A percentile compares a stretch with the other conserved stretches of the same genome.
phyloP scores from a whole-genome alignment of 2,329 filamentous ascomycete genomes.

The Alternaria consortialis region DNA sequence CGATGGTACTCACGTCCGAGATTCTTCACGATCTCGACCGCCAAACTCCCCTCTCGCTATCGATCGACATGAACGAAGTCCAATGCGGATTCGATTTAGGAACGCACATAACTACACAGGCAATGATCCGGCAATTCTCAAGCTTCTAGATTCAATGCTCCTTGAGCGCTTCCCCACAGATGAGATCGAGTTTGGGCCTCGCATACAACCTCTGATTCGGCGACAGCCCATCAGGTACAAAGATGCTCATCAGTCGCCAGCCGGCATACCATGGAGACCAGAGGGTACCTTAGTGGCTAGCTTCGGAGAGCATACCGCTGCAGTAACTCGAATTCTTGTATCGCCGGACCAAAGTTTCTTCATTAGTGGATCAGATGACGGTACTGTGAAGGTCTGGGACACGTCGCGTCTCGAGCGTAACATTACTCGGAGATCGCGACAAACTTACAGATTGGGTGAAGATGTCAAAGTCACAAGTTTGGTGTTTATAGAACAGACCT shows the following conservation, averaged over 20 bases:
- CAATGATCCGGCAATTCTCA: constrained; percentile 70
- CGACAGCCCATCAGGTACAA: constrained; percentile 63
- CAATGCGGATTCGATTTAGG: constrained; percentile 60
- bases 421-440: constrained; percentile 83
- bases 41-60: constrained; percentile 41
- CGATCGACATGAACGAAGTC: constrained; percentile 42
- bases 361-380: constrained; percentile 90
- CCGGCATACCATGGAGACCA: constrained; percentile 78
- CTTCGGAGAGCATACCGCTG: constrained; percentile 84
- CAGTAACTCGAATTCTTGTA: constrained; percentile 81
- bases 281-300: constrained; percentile 84
- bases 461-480: constrained; percentile 80
- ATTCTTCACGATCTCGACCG: constrained; percentile 41
- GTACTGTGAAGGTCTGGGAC: constrained; percentile 93
- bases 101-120: constrained; percentile 86
- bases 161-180: constrained; percentile 69
- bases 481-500: constrained; percentile 91
- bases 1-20: constrained; percentile 58
- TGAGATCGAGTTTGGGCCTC: constrained; percentile 76
- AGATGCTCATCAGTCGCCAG: constrained; percentile 58
- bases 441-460: constrained; percentile 79
- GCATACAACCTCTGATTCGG: constrained; percentile 73
- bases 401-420: constrained; percentile 89
- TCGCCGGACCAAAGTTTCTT: constrained; percentile 95
- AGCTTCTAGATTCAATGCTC: constrained; percentile 84